Evolutionary conservation across 148 eudicot species (phyloP).

Genomic region (Oxyria digyna): DNA sequence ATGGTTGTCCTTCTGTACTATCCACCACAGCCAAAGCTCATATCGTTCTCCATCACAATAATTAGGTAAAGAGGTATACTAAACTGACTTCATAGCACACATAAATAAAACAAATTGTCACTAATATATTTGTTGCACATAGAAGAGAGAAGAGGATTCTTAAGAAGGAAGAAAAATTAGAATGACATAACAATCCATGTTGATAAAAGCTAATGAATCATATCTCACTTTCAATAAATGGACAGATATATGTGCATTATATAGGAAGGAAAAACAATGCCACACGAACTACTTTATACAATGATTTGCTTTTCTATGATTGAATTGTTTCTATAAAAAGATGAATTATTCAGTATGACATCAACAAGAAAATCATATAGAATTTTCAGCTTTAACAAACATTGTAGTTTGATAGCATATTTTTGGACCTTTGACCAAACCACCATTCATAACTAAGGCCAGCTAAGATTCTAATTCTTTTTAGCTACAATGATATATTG

Average conservation of each 20-base stretch:
- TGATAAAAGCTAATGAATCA: conserved; percentile 2
- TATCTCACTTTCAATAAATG: conserved; percentile 7
- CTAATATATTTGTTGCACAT: background rate
- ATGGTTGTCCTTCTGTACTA: conserved; percentile 1
- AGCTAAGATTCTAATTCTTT: background rate
- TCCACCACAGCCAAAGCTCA: background rate
- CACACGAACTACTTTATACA: background rate
- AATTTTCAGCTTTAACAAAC: background rate
- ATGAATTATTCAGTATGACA: background rate
- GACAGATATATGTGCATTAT: conserved; percentile 2
- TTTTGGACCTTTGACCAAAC: background rate
- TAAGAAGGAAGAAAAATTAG: background rate
- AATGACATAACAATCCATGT: conserved; percentile 7
- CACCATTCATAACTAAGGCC: conserved; percentile 1
- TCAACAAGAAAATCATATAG: background rate
- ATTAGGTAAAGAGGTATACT: background rate
- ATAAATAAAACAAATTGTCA: background rate
- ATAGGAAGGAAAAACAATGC: background rate
- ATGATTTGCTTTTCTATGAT: conserved; percentile 1
- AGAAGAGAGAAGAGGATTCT: background rate
- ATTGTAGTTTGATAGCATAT: background rate
- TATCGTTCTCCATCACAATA: background rate
- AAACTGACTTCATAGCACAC: no score
- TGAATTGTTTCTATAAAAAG: background rate
- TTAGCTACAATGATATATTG: background rate